Conservation (phyloP, 148 eudicot genomes). For the Rhododendron vialii region DNA sequence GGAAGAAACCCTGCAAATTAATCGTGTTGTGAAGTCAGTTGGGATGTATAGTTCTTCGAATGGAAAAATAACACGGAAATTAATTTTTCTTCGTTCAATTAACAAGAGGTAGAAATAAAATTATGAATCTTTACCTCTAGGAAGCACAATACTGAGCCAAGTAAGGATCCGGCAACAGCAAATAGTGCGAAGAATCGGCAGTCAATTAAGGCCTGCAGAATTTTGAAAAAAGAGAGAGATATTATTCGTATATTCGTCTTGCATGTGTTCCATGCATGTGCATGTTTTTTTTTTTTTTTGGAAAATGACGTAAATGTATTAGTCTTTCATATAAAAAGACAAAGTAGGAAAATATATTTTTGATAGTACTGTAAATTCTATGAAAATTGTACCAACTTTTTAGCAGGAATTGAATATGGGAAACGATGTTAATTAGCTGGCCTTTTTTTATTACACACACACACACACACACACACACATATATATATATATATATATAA, state of each 20-base stretch:
- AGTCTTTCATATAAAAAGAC: too few relatives aligned
- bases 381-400: too few relatives aligned
- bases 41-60: background rate
- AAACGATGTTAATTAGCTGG: too few relatives aligned
- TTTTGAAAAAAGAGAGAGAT: background rate
- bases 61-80: background rate
- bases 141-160: constrained; percentile 71
- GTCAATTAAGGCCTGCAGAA: constrained; percentile 50
- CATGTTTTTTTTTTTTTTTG: background rate
- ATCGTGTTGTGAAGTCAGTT: background rate
- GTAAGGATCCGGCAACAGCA: constrained; percentile 59
- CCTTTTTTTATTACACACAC: too few relatives aligned
- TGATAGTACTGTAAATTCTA: too few relatives aligned
- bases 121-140: constrained; percentile 42
- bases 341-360: too few relatives aligned
- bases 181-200: constrained; percentile 69
- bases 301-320: background rate
- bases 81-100: background rate
- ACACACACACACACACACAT: too few relatives aligned
- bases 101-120: too few relatives aligned
- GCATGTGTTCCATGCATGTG: background rate
- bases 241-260: background rate
- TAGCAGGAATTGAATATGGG: too few relatives aligned
- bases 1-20: constrained; percentile 46
- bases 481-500: too few relatives aligned